Base-by-base conservation (phyloP, 1,284 basidiomycete genomes). In the Sanghuangporus weigelae region DNA sequence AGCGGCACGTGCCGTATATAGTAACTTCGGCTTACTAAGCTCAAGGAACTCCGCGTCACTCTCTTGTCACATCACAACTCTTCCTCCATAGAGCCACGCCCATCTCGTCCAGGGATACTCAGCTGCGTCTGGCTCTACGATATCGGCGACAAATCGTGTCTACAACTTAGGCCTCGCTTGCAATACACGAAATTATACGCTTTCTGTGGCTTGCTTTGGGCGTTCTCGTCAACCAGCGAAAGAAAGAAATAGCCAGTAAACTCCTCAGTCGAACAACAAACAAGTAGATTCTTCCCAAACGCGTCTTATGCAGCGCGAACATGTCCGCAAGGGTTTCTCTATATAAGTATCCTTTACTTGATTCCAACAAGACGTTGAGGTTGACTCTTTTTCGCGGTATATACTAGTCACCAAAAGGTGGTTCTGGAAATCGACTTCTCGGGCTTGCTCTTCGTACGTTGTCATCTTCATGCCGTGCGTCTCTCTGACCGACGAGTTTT, bases 371-470 rank as follows among this genome's bases (percentile, higher is more conserved):
- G 50, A 55, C 56, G 71, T 80, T 90, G 76, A 90, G 26, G 26
- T 31, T 31, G 26, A 31, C 26, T 31, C 79, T 40, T 79, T 70
- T 65, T 8, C 63, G 69, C 69, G 71, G 78, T 89, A 73, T 87
- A 74, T 86, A 91, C 89, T 87, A 90, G 89, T 78, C 92, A 96
- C 77, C 94, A 96, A 82, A 93, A 93, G 73, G 92, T 95, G 59
- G 91, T 92, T 66, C 78, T 96, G 68, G 93, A 96, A 77, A 86
- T 96, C 67, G 89, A 93, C 78, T 93, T 96, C 76, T 81, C 85
- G 26, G 92, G 92, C 16, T 79, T 78, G 71, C 80, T 93, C 68
- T 91, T 89, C 85, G 92, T 92, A 76, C 68, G 82, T 66, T 46
- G 36, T 26, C 14, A 4, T 16, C 44, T 39, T 53, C 54, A 57